Base-by-base conservation (phyloP, 352 stramenopile genomes). In the Phytophthora cactorum region DNA sequence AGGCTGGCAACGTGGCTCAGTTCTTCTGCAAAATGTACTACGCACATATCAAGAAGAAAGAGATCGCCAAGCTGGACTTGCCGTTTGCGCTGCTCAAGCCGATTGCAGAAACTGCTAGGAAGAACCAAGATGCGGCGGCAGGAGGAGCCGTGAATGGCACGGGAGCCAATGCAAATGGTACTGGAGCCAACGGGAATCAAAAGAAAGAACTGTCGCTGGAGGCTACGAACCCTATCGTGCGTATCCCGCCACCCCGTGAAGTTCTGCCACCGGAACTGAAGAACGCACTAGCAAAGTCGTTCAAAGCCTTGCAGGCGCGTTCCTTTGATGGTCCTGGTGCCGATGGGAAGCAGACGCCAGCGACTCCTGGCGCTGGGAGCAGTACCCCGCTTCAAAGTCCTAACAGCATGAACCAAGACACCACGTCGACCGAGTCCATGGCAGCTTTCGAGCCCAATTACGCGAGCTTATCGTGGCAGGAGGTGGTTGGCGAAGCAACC, bases 21-120 rank as follows among this genome's bases (percentile, higher is more conserved):
- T 95, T 93, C 39, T 95, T 95, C 43, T 92, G 84, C 68, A 89
- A 85, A 34, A 85, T 95, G 83, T 95, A 93, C 55, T 92, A 92
- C 52, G 79, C 74, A 3, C 87, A 95, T 52, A 86, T 87, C 25
- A 93, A 93, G 67, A 92, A 90, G 55, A 89, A 90, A 68, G 83
- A 92, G 54, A 91, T 92, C 9, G 85, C 75, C 8, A 93, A 92
- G 59, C 60, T 92, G 4, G 84, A 95, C 51, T 72, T 95, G 32
- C 87, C 87, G 1, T 80, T 91, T 51, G 77, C 83, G 6, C 68
- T 95, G 15, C 70, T 95, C 17, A 86, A 78, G 22, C 80, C 85
- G 7, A 93, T 95, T 52, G 87, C 87, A 4, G 75, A 92, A 72
- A 90, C 79, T 8, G 84, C 84, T n/a, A 74, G 86, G 15, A 94